phyloP scores from a whole-genome alignment of 129 eudicot genomes.

The Sambucus nigra region DNA sequence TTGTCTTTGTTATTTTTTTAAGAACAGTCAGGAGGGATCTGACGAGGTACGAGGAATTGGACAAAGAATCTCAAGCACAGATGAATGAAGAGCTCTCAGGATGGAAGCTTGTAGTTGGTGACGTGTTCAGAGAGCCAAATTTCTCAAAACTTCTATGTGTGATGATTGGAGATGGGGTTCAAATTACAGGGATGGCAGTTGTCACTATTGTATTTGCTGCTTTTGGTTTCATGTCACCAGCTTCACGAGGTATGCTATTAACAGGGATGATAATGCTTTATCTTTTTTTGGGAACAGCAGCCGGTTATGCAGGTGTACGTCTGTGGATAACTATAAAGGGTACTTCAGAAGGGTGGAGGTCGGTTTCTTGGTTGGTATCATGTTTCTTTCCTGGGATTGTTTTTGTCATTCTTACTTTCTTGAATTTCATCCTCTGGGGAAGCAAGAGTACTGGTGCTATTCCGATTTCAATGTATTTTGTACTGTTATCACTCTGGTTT shows the following conservation, averaged over 20 bases:
- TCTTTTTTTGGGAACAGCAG: slow-evolving; percentile 56
- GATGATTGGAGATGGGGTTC: slow-evolving; percentile 59
- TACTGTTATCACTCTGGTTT: slow-evolving; percentile 53
- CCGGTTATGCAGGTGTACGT: slow-evolving; percentile 58
- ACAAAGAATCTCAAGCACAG: slow-evolving; percentile 71
- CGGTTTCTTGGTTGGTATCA: slow-evolving; percentile 47
- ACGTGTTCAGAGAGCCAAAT: slow-evolving; percentile 59
- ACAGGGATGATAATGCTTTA: slow-evolving; percentile 65
- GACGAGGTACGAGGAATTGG: slow-evolving; percentile 57
- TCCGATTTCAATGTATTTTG: slow-evolving; percentile 47
- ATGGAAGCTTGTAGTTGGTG: slow-evolving; percentile 75
- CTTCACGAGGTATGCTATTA: slow-evolving; percentile 63
- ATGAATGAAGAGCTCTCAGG: slow-evolving; percentile 69
- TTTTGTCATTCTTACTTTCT: slow-evolving; percentile 38
- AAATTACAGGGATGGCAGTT: slow-evolving; percentile 54
- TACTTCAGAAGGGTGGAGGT: slow-evolving; percentile 56
- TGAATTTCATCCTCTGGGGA: slow-evolving; percentile 59
- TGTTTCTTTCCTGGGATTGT: slow-evolving; percentile 63
- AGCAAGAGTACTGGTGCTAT: slow-evolving; percentile 62
- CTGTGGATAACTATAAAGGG: slow-evolving; percentile 50
- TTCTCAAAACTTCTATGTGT: slow-evolving; percentile 47
- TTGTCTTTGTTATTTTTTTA: slow-evolving; percentile 53
- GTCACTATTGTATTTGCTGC: slow-evolving; percentile 68
- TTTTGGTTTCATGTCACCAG: slow-evolving; percentile 70
- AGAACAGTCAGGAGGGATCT: slow-evolving; percentile 61